Evolutionary conservation across 495 filamentous ascomycete species (phyloP).

Genomic region (Podospora conica): DNA sequence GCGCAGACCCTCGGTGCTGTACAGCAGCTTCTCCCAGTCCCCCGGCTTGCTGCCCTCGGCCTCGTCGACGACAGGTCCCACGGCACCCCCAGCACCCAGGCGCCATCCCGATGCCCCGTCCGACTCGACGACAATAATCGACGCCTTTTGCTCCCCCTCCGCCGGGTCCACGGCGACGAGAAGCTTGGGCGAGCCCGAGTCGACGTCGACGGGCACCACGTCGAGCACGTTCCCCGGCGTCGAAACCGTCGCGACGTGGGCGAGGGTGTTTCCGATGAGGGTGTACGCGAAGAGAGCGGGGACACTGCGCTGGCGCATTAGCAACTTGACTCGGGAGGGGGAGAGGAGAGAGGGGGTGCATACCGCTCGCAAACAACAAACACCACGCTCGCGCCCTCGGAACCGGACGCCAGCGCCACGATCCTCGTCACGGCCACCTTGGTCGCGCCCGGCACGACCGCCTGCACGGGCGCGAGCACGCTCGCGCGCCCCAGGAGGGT

Average conservation of each 20-base stretch:
- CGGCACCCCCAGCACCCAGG: slow-evolving; percentile 4
- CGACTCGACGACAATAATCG: slow-evolving; percentile 17
- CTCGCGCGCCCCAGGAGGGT: slow-evolving; percentile 48
- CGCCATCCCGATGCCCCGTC: neutral
- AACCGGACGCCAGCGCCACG: slow-evolving; percentile 25
- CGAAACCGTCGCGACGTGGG: slow-evolving; percentile 40
- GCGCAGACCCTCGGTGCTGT: slow-evolving; percentile 64
- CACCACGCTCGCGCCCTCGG: slow-evolving; percentile 1
- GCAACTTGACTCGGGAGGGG: neutral
- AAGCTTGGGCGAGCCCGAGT: slow-evolving; percentile 26
- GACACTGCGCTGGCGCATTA: slow-evolving; percentile 43
- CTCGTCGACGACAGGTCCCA: slow-evolving; percentile 11
- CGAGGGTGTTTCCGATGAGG: slow-evolving; percentile 40
- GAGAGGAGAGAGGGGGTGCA: slow-evolving; percentile 14
- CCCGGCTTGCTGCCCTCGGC: slow-evolving; percentile 30
- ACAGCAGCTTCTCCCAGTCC: slow-evolving; percentile 55
- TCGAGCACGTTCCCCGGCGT: slow-evolving; percentile 59
- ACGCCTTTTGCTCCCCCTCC: slow-evolving; percentile 25
- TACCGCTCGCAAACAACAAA: slow-evolving; percentile 68
- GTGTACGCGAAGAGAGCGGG: slow-evolving; percentile 55
- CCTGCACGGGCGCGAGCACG: slow-evolving; percentile 38
- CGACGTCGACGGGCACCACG: slow-evolving; percentile 28
- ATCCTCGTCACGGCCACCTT: slow-evolving; percentile 50
- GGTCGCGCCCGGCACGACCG: slow-evolving; percentile 21
- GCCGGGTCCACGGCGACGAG: slow-evolving; percentile 53